A percentile compares a stretch with the other conserved stretches of the same genome.
These are phyloP conservation scores for Sisymbrium altissimum DNA, from an alignment of 345 rosid species.

Conservation along the genomic window DNA sequence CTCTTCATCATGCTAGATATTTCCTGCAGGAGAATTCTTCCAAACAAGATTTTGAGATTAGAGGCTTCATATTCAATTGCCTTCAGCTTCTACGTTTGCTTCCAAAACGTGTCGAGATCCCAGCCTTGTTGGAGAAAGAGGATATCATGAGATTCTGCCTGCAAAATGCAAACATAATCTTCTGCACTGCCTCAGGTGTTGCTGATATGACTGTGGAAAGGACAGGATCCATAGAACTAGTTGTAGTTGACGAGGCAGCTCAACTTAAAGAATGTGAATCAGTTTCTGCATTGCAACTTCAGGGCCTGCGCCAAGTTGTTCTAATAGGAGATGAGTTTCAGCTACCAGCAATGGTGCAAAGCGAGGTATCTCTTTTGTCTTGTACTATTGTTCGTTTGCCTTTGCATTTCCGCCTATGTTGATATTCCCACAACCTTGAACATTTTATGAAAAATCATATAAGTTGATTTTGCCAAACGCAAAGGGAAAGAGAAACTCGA, in stretches of 20 bases:
- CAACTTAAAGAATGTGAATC: conserved; percentile 55
- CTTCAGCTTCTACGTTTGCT: conserved; percentile 12
- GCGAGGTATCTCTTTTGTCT: conserved; percentile 29
- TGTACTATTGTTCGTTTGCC: not conserved
- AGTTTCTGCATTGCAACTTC: conserved; percentile 40
- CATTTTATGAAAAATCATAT: too few species aligned
- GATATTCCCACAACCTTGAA: not conserved
- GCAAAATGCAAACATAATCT: conserved; percentile 33
- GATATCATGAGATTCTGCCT: conserved; percentile 16
- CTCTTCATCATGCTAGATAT: conserved; percentile 2
- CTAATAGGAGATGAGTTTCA: conserved; percentile 49
- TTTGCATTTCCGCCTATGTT: not conserved
- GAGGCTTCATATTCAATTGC: not conserved
- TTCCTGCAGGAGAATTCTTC: not conserved
- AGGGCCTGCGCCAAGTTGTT: conserved; percentile 38
- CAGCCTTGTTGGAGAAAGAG: not conserved
- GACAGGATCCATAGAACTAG: conserved; percentile 14
- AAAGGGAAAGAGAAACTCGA: not conserved
- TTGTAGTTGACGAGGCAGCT: conserved; percentile 54
- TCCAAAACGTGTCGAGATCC: not conserved
- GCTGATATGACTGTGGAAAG: conserved; percentile 13
- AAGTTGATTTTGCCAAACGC: too few species aligned
- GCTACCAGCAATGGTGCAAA: conserved; percentile 46
- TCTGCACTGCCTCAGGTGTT: conserved; percentile 45
- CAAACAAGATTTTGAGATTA: not conserved